phyloP scores from a whole-genome alignment of 805 yeast species.

The Metschnikowia dekortorum region DNA sequence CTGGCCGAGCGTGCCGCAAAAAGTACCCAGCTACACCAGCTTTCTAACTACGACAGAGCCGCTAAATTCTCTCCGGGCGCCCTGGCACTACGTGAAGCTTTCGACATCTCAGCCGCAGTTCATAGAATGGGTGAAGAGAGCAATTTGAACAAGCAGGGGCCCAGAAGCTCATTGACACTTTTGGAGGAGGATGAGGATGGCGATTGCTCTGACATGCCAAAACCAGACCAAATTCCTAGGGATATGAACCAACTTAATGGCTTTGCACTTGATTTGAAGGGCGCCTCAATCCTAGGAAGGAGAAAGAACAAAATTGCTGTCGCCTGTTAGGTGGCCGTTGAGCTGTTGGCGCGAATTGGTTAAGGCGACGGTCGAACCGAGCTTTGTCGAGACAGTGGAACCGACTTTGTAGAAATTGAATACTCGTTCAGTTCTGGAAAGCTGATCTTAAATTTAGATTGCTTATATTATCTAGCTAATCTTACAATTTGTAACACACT shows the following conservation, averaged over 20 bases:
- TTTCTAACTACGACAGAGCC: constrained; percentile 16
- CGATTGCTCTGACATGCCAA: constrained; percentile 15
- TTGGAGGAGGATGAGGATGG: constrained; percentile 37
- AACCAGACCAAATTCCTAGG: constrained; percentile 8
- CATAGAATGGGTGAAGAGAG: constrained; percentile 74
- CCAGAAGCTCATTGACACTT: constrained; percentile 21
- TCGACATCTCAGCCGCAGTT: constrained; percentile 81
- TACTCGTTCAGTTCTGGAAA: not conserved
- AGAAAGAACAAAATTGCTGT: constrained; percentile 21
- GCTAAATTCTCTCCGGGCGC: constrained; percentile 66
- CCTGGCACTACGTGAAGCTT: constrained; percentile 78
- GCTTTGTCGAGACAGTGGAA: not conserved
- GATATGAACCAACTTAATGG: constrained; percentile 14
- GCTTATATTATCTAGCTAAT: not conserved
- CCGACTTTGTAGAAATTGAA: not conserved
- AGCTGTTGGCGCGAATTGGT: not conserved
- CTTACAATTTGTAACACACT: not conserved
- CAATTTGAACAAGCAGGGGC: constrained; percentile 25
- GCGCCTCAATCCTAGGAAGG: constrained; percentile 53
- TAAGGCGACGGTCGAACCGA: not conserved
- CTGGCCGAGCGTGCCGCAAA: not conserved
- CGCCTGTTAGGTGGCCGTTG: constrained; percentile 4
- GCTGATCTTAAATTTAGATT: not conserved
- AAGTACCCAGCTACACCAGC: not conserved
- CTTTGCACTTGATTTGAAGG: constrained; percentile 46